phyloP scores from a whole-genome alignment of 2,329 filamentous ascomycete genomes.

The Penicillium sumatraense region DNA sequence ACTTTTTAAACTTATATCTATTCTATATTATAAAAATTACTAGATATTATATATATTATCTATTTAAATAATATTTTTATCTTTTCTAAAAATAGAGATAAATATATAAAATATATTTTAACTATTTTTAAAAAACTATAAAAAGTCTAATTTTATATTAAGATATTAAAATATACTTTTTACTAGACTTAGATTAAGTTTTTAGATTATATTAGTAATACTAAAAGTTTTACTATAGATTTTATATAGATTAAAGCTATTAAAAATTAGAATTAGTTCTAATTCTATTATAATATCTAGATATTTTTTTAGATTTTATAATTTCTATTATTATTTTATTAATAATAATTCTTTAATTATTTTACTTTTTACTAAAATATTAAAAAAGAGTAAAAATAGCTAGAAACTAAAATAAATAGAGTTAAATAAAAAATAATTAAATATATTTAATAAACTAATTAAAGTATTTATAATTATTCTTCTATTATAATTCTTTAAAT shows the following conservation, averaged over 20 bases:
- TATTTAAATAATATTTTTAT: background rate
- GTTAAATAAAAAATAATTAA: background rate
- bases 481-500: background rate
- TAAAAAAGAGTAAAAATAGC: background rate
- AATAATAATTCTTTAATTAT: background rate
- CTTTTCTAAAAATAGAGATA: background rate
- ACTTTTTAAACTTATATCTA: slow-evolving; percentile 1
- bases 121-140: background rate
- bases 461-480: background rate
- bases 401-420: background rate
- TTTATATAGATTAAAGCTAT: background rate
- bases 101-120: background rate
- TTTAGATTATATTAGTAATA: background rate
- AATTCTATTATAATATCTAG: too few species aligned
- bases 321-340: background rate
- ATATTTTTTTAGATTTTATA: background rate
- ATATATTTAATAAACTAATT: background rate
- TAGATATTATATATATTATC: background rate
- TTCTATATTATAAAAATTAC: background rate
- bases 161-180: background rate
- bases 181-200: background rate
- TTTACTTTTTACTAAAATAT: background rate
- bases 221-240: background rate
- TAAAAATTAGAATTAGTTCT: background rate
- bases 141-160: background rate